Conservation (phyloP, 2,329 filamentous ascomycete genomes). For the Lecanosticta acicola region DNA sequence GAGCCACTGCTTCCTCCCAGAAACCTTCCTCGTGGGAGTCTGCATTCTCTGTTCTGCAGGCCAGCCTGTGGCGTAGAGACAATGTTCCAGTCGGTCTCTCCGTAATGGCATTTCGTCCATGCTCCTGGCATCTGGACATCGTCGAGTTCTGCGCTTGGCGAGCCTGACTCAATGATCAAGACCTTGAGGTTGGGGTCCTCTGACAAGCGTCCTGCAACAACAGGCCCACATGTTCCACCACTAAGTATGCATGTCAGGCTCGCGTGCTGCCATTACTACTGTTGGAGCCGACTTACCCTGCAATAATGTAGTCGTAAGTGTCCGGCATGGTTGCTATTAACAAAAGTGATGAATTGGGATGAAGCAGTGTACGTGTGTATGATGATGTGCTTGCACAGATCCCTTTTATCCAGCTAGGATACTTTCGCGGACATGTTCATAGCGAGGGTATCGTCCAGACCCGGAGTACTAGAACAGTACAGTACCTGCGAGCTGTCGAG, state of each 20-base stretch:
- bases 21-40: slow-evolving; percentile 40
- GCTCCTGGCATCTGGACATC: slow-evolving; percentile 44
- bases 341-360: not conserved
- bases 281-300: slow-evolving; percentile 12
- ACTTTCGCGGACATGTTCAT: too few relatives aligned
- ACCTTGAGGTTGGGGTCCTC: slow-evolving; percentile 24
- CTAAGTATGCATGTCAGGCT: slow-evolving; percentile 10
- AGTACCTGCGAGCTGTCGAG: too few relatives aligned
- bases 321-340: slow-evolving; percentile 14
- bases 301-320: slow-evolving; percentile 25
- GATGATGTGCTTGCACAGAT: too few relatives aligned
- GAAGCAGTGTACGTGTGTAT: too few relatives aligned
- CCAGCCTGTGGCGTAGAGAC: slow-evolving; percentile 37
- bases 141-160: slow-evolving; percentile 35
- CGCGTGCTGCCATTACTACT: too few relatives aligned
- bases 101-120: slow-evolving; percentile 41
- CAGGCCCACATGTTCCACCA: slow-evolving; percentile 25
- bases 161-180: slow-evolving; percentile 25
- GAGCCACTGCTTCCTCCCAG: slow-evolving; percentile 38
- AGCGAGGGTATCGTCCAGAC: too few relatives aligned
- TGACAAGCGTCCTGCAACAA: slow-evolving; percentile 24
- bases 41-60: slow-evolving; percentile 38
- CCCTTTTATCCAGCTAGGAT: too few relatives aligned
- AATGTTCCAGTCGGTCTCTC: slow-evolving; percentile 44
- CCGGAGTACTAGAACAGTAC: too few relatives aligned